Percentiles rank a stretch among this genome's conserved stretches.
phyloP scores from a whole-genome alignment of 1,284 basidiomycete genomes.

The Cutaneotrichosporon cavernicola region DNA sequence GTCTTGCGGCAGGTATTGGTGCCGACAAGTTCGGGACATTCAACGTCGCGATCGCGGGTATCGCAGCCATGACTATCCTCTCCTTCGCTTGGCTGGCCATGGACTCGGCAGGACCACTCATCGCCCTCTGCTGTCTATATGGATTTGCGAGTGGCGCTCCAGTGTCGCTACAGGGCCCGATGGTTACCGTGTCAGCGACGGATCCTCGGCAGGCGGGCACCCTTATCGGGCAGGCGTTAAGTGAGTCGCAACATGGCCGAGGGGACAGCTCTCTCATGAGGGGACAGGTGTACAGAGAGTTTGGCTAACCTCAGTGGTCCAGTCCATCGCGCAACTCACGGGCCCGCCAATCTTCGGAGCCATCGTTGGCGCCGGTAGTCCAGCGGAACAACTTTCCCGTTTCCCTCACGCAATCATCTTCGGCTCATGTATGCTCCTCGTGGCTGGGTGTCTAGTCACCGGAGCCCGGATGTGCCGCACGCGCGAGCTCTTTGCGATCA shows the following conservation, averaged over 20 bases:
- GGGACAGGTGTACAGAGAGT: background rate
- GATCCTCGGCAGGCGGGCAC: conserved; percentile 44
- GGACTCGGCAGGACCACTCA: conserved; percentile 28
- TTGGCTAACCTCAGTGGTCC: conserved; percentile 29
- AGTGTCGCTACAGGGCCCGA: conserved; percentile 42
- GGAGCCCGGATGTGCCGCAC: conserved; percentile 21
- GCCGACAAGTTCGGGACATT: conserved; percentile 37
- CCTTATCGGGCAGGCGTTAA: conserved; percentile 42
- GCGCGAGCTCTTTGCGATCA: conserved; percentile 21
- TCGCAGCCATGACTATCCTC: conserved; percentile 30
- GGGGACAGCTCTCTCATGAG: too few species aligned
- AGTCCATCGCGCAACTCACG: conserved; percentile 37
- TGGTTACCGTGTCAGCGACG: conserved; percentile 31
- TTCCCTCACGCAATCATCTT: conserved; percentile 37
- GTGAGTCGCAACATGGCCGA: conserved; percentile 27
- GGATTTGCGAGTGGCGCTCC: conserved; percentile 39
- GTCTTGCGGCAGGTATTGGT: conserved; percentile 33
- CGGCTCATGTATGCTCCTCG: conserved; percentile 29
- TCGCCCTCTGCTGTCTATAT: conserved; percentile 37
- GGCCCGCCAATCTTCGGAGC: conserved; percentile 43
- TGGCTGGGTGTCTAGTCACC: conserved; percentile 20
- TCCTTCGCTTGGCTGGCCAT: conserved; percentile 40
- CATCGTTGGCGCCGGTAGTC: conserved; percentile 36
- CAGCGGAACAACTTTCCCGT: conserved; percentile 25
- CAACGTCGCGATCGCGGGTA: conserved; percentile 37